Conservation (phyloP, 1,284 basidiomycete species). For the Inonotus hispidus region DNA sequence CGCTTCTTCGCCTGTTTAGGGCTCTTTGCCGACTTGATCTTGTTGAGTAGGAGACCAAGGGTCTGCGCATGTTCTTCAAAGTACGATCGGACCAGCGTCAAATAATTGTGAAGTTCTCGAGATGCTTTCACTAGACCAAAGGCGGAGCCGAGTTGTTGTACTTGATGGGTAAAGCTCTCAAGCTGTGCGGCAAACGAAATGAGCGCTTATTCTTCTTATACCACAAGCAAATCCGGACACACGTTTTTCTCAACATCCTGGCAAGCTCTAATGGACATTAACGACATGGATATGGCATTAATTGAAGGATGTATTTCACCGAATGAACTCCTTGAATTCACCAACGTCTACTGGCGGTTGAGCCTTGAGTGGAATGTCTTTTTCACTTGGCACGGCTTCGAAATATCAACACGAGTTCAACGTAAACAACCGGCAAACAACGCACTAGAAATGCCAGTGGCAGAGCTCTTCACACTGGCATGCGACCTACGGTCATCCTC, state of each 20-base stretch:
- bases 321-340: constrained; percentile 13
- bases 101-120: constrained; percentile 2
- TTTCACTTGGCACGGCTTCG: not conserved
- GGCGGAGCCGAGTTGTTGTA: constrained; percentile 15
- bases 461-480: not conserved
- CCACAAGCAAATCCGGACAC: not conserved
- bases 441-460: not conserved
- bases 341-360: not conserved
- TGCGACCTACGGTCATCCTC: not conserved
- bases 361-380: not conserved
- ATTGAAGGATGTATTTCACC: not conserved
- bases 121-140: constrained; percentile 10
- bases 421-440: not conserved
- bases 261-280: constrained; percentile 2
- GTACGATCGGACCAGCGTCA: constrained; percentile 3
- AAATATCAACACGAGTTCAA: not conserved
- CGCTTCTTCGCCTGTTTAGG: constrained; percentile 9
- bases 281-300: not conserved
- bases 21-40: constrained; percentile 10
- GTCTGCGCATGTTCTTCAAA: constrained; percentile 11
- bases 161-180: constrained; percentile 11
- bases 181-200: not conserved
- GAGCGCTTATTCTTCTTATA: not conserved
- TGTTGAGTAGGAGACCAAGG: constrained; percentile 3
- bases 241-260: constrained; percentile 11